Conservation (phyloP, 2,329 filamentous ascomycete species). For the Davidsoniella australis region DNA sequence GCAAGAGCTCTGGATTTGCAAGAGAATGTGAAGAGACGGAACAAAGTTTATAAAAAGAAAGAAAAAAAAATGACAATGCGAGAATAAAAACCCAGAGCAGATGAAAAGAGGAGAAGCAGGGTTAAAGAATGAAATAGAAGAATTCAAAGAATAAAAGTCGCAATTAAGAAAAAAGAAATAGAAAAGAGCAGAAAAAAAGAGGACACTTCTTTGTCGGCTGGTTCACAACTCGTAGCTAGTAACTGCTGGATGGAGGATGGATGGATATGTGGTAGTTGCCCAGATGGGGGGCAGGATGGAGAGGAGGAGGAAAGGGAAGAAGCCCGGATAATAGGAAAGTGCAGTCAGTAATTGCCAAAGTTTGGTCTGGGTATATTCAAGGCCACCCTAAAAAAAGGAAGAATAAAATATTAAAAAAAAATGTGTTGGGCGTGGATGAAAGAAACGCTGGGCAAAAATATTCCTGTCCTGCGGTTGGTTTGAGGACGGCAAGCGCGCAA, state of each 20-base stretch:
- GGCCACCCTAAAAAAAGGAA: no score
- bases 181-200: neutral
- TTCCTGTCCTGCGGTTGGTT: no score
- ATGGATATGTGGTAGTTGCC: no score
- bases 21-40: neutral
- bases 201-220: neutral
- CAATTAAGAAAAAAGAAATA: neutral
- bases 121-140: neutral
- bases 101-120: conserved; percentile 3
- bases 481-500: no score
- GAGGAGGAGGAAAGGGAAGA: neutral
- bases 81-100: neutral
- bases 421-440: no score
- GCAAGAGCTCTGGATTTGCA: no score
- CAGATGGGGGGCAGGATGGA: no score
- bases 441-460: no score
- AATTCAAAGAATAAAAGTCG: neutral
- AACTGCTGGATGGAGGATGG: no score
- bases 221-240: neutral
- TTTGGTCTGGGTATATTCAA: no score
- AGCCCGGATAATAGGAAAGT: neutral
- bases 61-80: neutral
- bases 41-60: neutral
- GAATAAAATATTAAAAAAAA: no score
- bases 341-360: no score